Evolutionary conservation across 2,329 filamentous ascomycete genomes (phyloP).

Genomic region (Phaeosphaeriaceae sp.): DNA sequence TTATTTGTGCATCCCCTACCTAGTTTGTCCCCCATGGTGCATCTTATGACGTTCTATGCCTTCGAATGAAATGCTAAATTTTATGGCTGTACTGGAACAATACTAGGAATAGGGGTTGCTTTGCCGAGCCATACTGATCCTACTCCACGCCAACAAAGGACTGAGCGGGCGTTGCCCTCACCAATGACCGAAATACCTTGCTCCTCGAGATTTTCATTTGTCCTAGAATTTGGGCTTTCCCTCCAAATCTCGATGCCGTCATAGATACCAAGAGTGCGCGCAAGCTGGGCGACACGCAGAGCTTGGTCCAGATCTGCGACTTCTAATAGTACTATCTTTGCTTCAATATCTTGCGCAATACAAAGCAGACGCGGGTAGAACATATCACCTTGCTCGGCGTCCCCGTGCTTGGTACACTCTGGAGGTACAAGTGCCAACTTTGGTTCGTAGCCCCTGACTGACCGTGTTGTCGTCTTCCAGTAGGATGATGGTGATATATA

Average conservation of each 20-base stretch:
- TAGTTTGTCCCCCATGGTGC: neutral
- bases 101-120: neutral
- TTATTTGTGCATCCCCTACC: too few relatives aligned
- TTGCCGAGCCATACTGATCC: slow-evolving; percentile 21
- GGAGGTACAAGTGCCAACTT: slow-evolving; percentile 72
- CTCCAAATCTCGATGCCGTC: slow-evolving; percentile 71
- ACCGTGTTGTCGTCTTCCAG: slow-evolving; percentile 67
- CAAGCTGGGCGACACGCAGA: slow-evolving; percentile 63
- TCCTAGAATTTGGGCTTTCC: slow-evolving; percentile 56
- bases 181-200: slow-evolving; percentile 43
- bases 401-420: slow-evolving; percentile 11
- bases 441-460: slow-evolving; percentile 84
- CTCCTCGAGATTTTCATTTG: neutral
- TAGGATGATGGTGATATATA: slow-evolving; percentile 78
- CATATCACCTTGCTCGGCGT: slow-evolving; percentile 52
- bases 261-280: slow-evolving; percentile 29
- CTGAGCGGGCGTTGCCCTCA: slow-evolving; percentile 51
- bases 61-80: too few relatives aligned
- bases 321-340: slow-evolving; percentile 70
- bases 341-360: slow-evolving; percentile 57
- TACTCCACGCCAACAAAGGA: slow-evolving; percentile 50
- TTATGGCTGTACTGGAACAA: too few relatives aligned
- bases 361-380: slow-evolving; percentile 73
- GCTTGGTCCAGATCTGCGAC: slow-evolving; percentile 75
- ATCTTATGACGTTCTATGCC: slow-evolving; percentile 3